These are phyloP conservation scores for Spongospora subterranea DNA, from an alignment of 208 protist genomes.

Conservation along the genomic window DNA sequence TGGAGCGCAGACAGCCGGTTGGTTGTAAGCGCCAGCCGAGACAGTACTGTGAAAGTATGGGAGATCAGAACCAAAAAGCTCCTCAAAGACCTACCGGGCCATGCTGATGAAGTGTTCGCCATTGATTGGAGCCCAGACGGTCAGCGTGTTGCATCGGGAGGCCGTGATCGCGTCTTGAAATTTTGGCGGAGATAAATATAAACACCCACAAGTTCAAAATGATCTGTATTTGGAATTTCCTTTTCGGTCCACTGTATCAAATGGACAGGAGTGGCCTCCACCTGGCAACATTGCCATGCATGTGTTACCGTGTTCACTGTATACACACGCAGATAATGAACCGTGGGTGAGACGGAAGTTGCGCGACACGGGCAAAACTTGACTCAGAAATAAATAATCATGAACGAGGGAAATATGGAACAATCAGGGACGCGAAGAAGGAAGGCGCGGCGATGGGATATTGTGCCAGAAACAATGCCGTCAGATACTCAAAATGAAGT, in stretches of 20 bases:
- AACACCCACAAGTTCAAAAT: neutral
- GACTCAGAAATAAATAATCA: too few species aligned
- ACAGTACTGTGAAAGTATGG: constrained; percentile 73
- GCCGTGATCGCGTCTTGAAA: constrained; percentile 74
- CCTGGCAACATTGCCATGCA: too few species aligned
- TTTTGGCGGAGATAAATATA: constrained; percentile 67
- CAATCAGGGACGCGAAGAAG: too few species aligned
- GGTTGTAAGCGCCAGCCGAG: constrained; percentile 68
- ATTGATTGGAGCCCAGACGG: constrained; percentile 74
- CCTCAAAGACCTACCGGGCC: constrained; percentile 75
- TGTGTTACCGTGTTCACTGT: too few species aligned
- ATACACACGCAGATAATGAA: too few species aligned
- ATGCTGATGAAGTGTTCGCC: constrained; percentile 76
- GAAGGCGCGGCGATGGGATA: neutral
- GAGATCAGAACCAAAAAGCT: constrained; percentile 67
- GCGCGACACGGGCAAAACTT: too few species aligned
- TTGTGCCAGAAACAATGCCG: neutral
- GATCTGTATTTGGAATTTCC: too few species aligned
- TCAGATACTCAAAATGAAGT: too few species aligned
- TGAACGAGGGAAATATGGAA: too few species aligned
- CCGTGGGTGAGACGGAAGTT: too few species aligned
- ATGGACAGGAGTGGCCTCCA: too few species aligned
- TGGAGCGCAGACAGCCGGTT: constrained; percentile 72
- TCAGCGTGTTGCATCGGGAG: constrained; percentile 67
- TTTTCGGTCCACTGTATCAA: too few species aligned